Conservation (phyloP, 345 rosid genomes). For the Cardiospermum halicacabum region DNA sequence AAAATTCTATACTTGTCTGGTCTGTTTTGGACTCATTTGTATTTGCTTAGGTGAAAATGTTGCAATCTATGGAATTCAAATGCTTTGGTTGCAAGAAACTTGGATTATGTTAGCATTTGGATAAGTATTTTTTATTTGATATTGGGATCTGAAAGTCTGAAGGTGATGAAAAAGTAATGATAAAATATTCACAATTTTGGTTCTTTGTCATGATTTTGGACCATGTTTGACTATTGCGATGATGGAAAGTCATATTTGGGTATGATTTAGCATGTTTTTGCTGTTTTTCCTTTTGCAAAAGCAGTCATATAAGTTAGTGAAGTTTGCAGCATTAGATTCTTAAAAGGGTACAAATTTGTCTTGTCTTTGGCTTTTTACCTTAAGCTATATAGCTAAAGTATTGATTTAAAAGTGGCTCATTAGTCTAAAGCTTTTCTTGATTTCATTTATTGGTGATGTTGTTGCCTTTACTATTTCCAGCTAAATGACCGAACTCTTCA, state of each 20-base stretch:
- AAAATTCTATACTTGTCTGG: neutral
- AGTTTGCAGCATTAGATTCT: slow-evolving; percentile 5
- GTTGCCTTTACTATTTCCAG: neutral
- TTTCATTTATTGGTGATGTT: neutral
- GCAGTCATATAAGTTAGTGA: slow-evolving; percentile 12
- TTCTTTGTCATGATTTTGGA: slow-evolving; percentile 6
- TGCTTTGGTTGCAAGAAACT: slow-evolving; percentile 13
- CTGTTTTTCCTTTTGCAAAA: neutral
- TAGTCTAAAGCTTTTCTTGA: slow-evolving; percentile 5
- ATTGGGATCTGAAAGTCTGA: neutral
- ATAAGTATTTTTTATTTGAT: neutral
- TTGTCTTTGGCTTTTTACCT: slow-evolving; percentile 15
- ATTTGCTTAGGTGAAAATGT: neutral
- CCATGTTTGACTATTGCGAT: slow-evolving; percentile 12
- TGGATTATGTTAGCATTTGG: neutral
- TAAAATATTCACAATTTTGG: neutral
- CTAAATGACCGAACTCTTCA: neutral
- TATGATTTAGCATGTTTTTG: slow-evolving; percentile 11
- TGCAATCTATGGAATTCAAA: neutral
- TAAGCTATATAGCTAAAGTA: neutral
- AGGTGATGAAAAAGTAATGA: slow-evolving; percentile 8
- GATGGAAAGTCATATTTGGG: slow-evolving; percentile 8
- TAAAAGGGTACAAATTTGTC: neutral
- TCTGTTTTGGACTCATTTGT: slow-evolving; percentile 3
- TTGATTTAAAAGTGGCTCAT: neutral